phyloP scores from a whole-genome alignment of 768 basidiomycete genomes.

The Collybia sordida region DNA sequence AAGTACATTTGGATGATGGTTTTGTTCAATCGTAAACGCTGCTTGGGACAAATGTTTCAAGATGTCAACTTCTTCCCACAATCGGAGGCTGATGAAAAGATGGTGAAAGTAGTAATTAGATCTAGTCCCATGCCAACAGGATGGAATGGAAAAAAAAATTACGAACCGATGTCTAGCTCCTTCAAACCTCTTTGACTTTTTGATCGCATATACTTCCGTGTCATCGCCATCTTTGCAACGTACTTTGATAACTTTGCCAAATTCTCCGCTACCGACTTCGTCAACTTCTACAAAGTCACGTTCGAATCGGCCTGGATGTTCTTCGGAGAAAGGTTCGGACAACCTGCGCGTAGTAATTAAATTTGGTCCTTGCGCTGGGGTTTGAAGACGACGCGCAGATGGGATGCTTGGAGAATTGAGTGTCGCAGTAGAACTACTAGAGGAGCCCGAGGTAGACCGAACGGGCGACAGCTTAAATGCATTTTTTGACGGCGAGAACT shows the following conservation, averaged over 20 bases:
- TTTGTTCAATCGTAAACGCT: slow-evolving; percentile 35
- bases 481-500: slow-evolving; percentile 47
- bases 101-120: slow-evolving; percentile 13
- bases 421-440: slow-evolving; percentile 46
- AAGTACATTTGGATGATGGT: slow-evolving; percentile 78
- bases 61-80: slow-evolving; percentile 94
- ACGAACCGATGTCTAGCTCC: slow-evolving; percentile 87
- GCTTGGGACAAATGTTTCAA: slow-evolving; percentile 67
- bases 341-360: slow-evolving; percentile 26
- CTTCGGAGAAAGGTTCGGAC: slow-evolving; percentile 43
- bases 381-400: slow-evolving; percentile 23
- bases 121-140: slow-evolving; percentile 28
- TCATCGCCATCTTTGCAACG: slow-evolving; percentile 60
- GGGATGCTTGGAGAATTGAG: slow-evolving; percentile 44
- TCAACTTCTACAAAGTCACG: slow-evolving; percentile 79
- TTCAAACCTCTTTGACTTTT: slow-evolving; percentile 91
- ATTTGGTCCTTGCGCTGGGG: slow-evolving; percentile 11
- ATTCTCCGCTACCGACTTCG: slow-evolving; percentile 87
- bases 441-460: slow-evolving; percentile 61
- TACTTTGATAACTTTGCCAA: slow-evolving; percentile 90
- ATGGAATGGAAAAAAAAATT: slow-evolving; percentile 10
- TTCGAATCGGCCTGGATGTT: slow-evolving; percentile 69
- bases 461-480: slow-evolving; percentile 34
- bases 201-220: slow-evolving; percentile 74
- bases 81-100: slow-evolving; percentile 57